phyloP scores from a whole-genome alignment of 2,329 filamentous ascomycete species.

The Colletotrichum sp. region DNA sequence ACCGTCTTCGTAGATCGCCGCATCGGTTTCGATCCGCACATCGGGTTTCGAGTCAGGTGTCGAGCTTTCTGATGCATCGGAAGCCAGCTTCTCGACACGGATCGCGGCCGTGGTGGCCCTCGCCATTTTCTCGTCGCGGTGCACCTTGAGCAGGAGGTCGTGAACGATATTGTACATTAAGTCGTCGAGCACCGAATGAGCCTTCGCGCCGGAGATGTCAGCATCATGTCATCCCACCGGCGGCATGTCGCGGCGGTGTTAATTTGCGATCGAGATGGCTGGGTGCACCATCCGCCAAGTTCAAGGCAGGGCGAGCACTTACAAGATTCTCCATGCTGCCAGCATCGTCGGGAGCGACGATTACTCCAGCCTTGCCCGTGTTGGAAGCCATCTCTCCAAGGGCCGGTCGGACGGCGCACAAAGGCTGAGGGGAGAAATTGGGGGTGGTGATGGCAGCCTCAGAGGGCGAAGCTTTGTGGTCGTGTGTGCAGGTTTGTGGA shows the following conservation, averaged over 20 bases:
- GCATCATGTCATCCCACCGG: not conserved
- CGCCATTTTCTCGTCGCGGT: constrained; percentile 80
- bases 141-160: constrained; percentile 75
- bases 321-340: constrained; percentile 64
- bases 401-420: constrained; percentile 3
- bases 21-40: constrained; percentile 68
- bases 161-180: constrained; percentile 78
- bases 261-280: not conserved
- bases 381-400: constrained; percentile 40
- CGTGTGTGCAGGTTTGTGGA: constrained; percentile 20
- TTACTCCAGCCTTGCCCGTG: constrained; percentile 62
- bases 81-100: constrained; percentile 65
- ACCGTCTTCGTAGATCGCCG: constrained; percentile 73
- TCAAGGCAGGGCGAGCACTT: constrained; percentile 36
- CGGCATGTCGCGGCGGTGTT: not conserved
- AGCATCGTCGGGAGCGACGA: constrained; percentile 58
- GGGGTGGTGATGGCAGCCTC: constrained; percentile 15
- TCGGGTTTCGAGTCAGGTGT: constrained; percentile 59
- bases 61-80: constrained; percentile 58
- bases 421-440: not conserved
- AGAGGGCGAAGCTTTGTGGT: constrained; percentile 13
- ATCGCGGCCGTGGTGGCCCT: constrained; percentile 70
- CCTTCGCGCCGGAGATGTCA: constrained; percentile 40
- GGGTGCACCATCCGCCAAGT: not conserved
- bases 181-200: constrained; percentile 74